Percentiles rank a stretch among this genome's conserved stretches.
Evolutionary conservation across 2,329 filamentous ascomycete genomes (phyloP).

Genomic region (Colletotrichum musae): DNA sequence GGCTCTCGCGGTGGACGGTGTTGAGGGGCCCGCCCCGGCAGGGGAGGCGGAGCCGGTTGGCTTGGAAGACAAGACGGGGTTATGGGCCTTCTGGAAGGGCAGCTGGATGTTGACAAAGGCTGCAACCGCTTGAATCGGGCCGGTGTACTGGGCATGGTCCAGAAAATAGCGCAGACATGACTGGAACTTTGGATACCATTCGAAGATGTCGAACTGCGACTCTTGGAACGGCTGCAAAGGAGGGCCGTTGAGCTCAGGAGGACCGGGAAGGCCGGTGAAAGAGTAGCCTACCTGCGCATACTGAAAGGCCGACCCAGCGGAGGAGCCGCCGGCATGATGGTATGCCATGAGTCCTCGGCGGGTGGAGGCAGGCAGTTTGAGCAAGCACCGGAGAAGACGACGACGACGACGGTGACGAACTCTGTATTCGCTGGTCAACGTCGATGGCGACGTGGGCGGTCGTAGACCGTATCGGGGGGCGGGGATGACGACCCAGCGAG

Average conservation of each 20-base stretch:
- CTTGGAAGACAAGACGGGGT: slow-evolving; percentile 60
- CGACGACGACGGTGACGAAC: not conserved
- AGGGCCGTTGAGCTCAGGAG: slow-evolving; percentile 35
- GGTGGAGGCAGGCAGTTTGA: not conserved
- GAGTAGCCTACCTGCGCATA: slow-evolving; percentile 41
- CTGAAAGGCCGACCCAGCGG: slow-evolving; percentile 39
- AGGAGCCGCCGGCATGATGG: slow-evolving; percentile 37
- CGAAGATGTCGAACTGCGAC: slow-evolving; percentile 82
- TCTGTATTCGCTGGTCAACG: not conserved
- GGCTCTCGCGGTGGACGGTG: slow-evolving; percentile 46
- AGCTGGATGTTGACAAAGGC: slow-evolving; percentile 93
- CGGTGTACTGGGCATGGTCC: slow-evolving; percentile 88
- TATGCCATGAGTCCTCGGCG: slow-evolving; percentile 36
- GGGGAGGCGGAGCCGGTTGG: slow-evolving; percentile 51
- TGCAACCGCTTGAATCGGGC: slow-evolving; percentile 87
- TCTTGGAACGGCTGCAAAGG: slow-evolving; percentile 60
- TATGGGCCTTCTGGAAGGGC: slow-evolving; percentile 79
- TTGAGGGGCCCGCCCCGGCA: slow-evolving; percentile 49
- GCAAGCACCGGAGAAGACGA: not conserved
- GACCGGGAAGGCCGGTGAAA: slow-evolving; percentile 20
- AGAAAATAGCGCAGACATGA: slow-evolving; percentile 93
- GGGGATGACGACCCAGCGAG: too few species aligned
- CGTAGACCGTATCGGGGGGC: too few species aligned
- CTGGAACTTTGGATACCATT: slow-evolving; percentile 93
- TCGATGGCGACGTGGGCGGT: not conserved